These are phyloP conservation scores for Jackrogersella multiformis DNA, from an alignment of 495 filamentous ascomycete genomes.

Conservation along the genomic window DNA sequence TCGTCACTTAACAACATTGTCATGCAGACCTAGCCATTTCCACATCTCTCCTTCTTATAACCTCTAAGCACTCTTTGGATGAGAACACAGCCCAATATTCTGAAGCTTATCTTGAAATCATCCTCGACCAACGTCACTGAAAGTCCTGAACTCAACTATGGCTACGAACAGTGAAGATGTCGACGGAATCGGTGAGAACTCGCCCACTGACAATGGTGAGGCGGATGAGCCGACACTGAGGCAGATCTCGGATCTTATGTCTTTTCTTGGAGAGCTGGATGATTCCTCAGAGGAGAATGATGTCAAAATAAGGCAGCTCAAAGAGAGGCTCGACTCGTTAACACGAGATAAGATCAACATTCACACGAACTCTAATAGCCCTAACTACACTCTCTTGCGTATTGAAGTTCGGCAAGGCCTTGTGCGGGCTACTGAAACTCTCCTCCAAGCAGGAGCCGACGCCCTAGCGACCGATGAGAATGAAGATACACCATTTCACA, in stretches of 20 bases:
- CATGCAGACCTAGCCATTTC: neutral
- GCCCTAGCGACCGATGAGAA: neutral
- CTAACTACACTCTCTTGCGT: constrained; percentile 3
- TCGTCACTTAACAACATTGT: neutral
- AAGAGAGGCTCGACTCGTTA: neutral
- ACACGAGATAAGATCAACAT: neutral
- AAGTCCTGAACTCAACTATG: neutral
- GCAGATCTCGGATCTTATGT: neutral
- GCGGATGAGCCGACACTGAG: neutral
- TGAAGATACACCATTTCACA: neutral
- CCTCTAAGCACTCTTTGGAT: neutral
- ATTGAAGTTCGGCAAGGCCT: neutral
- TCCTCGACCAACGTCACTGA: too few relatives aligned
- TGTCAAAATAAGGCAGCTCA: constrained; percentile 3
- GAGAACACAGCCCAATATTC: neutral
- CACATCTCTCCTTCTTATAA: neutral
- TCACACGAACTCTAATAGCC: neutral
- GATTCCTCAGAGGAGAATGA: neutral
- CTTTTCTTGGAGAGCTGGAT: neutral
- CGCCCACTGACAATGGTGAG: too few relatives aligned
- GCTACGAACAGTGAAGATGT: too few relatives aligned
- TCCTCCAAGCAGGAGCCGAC: neutral
- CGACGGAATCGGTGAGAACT: too few relatives aligned
- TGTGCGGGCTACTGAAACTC: constrained; percentile 1
- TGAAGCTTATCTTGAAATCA: constrained; percentile 10